Base-by-base conservation (phyloP, 2,329 filamentous ascomycete genomes). In the Apiospora sp. region DNA sequence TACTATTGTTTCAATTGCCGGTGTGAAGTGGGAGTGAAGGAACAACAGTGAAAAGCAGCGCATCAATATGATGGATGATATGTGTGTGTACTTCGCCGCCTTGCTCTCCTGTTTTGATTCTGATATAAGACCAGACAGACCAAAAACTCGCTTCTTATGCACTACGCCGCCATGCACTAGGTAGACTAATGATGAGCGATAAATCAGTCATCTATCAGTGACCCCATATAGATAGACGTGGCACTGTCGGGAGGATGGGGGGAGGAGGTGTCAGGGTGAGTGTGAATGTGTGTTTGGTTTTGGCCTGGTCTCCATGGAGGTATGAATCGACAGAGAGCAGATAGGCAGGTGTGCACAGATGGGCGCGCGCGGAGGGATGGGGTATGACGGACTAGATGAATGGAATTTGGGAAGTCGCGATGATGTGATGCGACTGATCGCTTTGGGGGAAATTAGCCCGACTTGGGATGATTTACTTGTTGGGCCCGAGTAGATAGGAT, bases 401-500 rank as follows among this genome's bases (percentile, higher is more conserved):
- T 30, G 43, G 67, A 5, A 46, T 46, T 68, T 68, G 67, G 41
- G 41, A 49, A 49, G 67, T 49, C 67, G 43, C 22, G 67, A 68
- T 68, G 67, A 68, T 68, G 67, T 30, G 67, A 64, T 64, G 58
- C 58, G 34, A 64, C 58, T 64, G 58, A 64, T 64, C 58, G 58
- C 58, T 64, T 64, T 64, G 58, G 58, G 58, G 58, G 34, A 64
- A 64, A 64, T 64, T 64, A 64, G 58, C 41, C 58, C 58, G 58
- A 64, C 58, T 41, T 64, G 58, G 58, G 58, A 64, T 64, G 58
- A 64, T 64, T 64, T 41, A 64, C 58, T n/a, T 64, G 58, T 64
- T 64, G 58, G 58, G 58, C 58, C 58, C 58, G 58, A 37, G 58
- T 64, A 64, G 54, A 64, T 64, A 64, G 58, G 58, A 64, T 64